Base-by-base conservation (phyloP, 495 filamentous ascomycete species). In the Lophium mytilinum region DNA sequence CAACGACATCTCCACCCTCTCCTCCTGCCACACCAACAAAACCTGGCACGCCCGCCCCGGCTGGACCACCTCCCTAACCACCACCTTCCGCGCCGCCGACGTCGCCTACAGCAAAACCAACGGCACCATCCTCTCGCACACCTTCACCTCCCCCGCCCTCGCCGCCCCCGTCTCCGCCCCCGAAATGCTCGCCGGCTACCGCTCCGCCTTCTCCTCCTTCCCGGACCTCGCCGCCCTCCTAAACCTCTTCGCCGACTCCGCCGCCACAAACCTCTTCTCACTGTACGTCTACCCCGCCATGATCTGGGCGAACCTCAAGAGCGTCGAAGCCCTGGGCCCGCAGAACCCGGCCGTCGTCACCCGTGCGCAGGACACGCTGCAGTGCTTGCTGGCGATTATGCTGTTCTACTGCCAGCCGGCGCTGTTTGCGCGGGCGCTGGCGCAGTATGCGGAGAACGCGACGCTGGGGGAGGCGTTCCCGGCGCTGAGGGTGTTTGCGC, bases 261-360 rank as follows among this genome's bases (percentile, higher is more conserved):
- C 34, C 9, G 30, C 24, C 48, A 14, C 48, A 3, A 24, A 50
- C 35, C 33, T 50, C 24, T 50, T 50, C 24, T 35, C 48, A 3
- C 37, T 50, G 37, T 50, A 50, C 48, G 48, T 50, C 12, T 50
- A 50, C 24, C 48, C 48, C 8, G 48, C 48, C 30, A 50, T 50
- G 48, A 35, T 50, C 48, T 50, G 48, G 48, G 48, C 48, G 48
- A 50, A 50, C 37, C 14, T 50, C 1, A 50, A 50, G 37, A 35
- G 24, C 14, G 24, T 50, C 3, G 9, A 24, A 30, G 37, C 24
- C 5, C 24, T 50, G 4, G 37, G 48, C 18, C 33, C 11, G 14
- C 48, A 50, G 30, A 50, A 50, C 48, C 48, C 48, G 14, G 48
- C 48, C 24, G 37, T 50, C 37, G 18, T 12, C 3, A 50, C 48